A percentile compares a stretch with the other conserved stretches of the same genome.
Conservation (phyloP, 352 stramenopile genomes). For the Thalassiosira oceanica region DNA sequence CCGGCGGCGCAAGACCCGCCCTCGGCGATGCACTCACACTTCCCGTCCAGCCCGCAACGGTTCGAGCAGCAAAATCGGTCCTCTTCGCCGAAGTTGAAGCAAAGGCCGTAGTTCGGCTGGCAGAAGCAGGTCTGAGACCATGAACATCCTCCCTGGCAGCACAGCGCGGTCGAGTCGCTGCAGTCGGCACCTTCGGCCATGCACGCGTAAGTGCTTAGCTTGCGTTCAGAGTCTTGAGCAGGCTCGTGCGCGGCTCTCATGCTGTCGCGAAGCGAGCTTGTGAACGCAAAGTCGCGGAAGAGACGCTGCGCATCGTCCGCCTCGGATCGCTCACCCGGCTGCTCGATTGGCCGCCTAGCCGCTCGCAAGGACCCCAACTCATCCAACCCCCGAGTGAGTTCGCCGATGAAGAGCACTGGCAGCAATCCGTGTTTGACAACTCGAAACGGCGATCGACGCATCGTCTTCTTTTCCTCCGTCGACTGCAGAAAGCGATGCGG, state of each 20-base stretch:
- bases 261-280: conserved; percentile 13
- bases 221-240: background rate
- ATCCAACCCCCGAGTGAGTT: too few species aligned
- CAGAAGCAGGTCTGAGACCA: conserved; percentile 25
- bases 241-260: background rate
- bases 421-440: too few species aligned
- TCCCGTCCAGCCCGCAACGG: conserved; percentile 24
- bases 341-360: too few species aligned
- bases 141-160: conserved; percentile 40
- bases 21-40: conserved; percentile 19
- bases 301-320: too few species aligned
- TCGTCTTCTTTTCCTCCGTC: too few species aligned
- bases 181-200: conserved; percentile 9
- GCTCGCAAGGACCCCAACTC: too few species aligned
- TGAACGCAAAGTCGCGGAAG: conserved; percentile 22
- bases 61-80: conserved; percentile 45
- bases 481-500: too few species aligned
- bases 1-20: conserved; percentile 22
- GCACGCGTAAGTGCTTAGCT: conserved; percentile 11
- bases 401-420: too few species aligned
- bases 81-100: conserved; percentile 25
- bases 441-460: too few species aligned
- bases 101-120: conserved; percentile 27
- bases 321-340: too few species aligned
- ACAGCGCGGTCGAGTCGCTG: conserved; percentile 10